phyloP scores from a whole-genome alignment of 805 yeast species.

The Yarrowia keelungensis region DNA sequence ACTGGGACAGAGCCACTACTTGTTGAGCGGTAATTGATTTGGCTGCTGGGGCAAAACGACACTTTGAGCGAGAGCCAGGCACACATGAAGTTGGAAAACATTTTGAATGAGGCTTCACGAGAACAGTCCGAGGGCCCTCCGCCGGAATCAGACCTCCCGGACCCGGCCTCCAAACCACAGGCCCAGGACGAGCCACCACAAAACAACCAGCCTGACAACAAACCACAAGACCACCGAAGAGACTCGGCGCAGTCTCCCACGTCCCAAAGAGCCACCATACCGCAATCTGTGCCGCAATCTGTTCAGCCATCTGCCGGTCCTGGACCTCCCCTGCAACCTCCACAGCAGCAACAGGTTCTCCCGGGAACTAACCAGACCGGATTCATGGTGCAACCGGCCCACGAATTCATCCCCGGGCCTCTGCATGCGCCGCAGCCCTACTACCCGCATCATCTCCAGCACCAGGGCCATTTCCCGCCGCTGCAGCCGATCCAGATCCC shows the following conservation, averaged over 20 bases:
- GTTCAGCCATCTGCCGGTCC: too few relatives aligned
- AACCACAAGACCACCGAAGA: neutral
- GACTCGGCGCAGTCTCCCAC: slow-evolving; percentile 9
- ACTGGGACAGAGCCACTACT: slow-evolving; percentile 22
- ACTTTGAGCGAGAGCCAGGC: slow-evolving; percentile 29
- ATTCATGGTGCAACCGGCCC: neutral
- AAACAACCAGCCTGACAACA: too few relatives aligned
- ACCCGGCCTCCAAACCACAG: neutral
- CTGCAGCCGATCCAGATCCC: slow-evolving; percentile 35
- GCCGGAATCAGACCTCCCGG: neutral
- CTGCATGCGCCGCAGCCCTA: slow-evolving; percentile 29
- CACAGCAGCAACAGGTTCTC: neutral
- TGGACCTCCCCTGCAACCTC: too few relatives aligned
- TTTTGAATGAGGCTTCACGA: slow-evolving; percentile 37
- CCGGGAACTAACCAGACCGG: neutral
- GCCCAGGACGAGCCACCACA: too few relatives aligned
- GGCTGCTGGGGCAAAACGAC: slow-evolving; percentile 36
- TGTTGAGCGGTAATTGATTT: slow-evolving; percentile 30
- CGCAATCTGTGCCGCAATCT: too few relatives aligned
- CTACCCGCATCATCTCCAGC: slow-evolving; percentile 33
- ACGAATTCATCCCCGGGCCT: slow-evolving; percentile 16
- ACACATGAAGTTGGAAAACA: slow-evolving; percentile 37
- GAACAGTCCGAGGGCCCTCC: slow-evolving; percentile 26
- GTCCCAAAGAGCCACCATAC: neutral
- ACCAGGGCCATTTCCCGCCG: slow-evolving; percentile 17